Evolutionary conservation across 371 early-diverging fungal species (phyloP).

Genomic region (Blakeslea trispora): DNA sequence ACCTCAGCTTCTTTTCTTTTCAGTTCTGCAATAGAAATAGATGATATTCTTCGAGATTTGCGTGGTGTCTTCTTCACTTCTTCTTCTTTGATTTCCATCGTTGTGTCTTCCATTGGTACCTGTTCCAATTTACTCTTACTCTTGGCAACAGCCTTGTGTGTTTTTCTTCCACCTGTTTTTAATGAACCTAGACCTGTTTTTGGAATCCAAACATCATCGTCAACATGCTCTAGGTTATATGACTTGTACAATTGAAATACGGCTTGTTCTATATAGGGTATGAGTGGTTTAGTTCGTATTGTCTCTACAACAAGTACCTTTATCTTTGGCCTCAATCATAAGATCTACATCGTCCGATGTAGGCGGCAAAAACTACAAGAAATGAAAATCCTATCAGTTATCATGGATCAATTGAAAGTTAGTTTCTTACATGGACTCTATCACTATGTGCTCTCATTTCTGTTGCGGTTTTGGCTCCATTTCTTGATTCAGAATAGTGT

Average conservation of each 20-base stretch:
- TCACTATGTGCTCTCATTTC: conserved; percentile 53
- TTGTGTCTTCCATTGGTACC: neutral
- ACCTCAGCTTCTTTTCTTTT: conserved; percentile 1
- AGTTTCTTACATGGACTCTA: conserved; percentile 23
- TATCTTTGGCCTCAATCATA: conserved; percentile 62
- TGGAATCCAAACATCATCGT: conserved; percentile 33
- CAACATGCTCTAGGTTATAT: conserved; percentile 37
- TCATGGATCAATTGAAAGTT: no score
- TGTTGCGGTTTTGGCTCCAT: conserved; percentile 35
- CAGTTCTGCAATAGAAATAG: neutral
- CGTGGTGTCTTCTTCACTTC: neutral
- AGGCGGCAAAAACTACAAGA: conserved; percentile 40
- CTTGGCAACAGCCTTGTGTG: conserved; percentile 5
- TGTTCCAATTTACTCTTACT: conserved; percentile 4
- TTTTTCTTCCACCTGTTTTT: conserved; percentile 29
- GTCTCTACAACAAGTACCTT: no score
- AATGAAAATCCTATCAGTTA: no score
- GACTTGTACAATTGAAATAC: conserved; percentile 47
- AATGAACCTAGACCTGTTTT: conserved; percentile 15
- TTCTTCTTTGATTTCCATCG: neutral
- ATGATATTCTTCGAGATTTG: neutral
- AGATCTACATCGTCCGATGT: conserved; percentile 51
- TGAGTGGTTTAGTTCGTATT: no score
- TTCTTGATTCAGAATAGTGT: conserved; percentile 54
- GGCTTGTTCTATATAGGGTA: conserved; percentile 38